A percentile compares a stretch with the other conserved stretches of the same genome.
These are phyloP conservation scores for Xylaria sp. DNA, from an alignment of 2,329 filamentous ascomycete species.

Conservation along the genomic window DNA sequence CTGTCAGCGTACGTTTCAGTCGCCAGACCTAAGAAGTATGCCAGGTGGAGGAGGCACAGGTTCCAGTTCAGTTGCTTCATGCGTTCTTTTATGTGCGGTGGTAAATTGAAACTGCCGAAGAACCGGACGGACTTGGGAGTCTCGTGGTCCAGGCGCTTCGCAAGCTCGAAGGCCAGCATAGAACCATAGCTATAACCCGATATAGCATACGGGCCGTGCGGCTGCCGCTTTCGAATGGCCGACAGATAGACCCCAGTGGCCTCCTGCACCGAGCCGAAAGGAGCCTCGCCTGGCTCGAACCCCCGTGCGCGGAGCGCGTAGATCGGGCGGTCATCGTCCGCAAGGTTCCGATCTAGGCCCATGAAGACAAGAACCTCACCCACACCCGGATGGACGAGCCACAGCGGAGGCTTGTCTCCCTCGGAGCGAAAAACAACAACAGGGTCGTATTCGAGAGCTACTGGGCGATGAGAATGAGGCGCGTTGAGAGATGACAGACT, in stretches of 20 bases:
- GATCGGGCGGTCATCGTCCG: slow-evolving; percentile 45
- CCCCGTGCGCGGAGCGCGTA: slow-evolving; percentile 50
- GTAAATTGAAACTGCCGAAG: slow-evolving; percentile 49
- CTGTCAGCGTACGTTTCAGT: slow-evolving; percentile 34
- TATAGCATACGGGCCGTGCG: slow-evolving; percentile 53
- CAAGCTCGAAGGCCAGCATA: slow-evolving; percentile 51
- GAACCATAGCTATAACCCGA: slow-evolving; percentile 55
- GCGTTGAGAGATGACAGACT: no score
- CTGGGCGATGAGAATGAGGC: no score
- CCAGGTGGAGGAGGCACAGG: slow-evolving; percentile 43
- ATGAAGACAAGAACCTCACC: slow-evolving; percentile 47
- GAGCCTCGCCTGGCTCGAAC: slow-evolving; percentile 42
- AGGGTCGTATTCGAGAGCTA: slow-evolving; percentile 12
- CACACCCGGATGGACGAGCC: slow-evolving; percentile 45
- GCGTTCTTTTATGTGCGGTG: slow-evolving; percentile 49
- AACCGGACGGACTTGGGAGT: slow-evolving; percentile 45
- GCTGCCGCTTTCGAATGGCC: slow-evolving; percentile 46
- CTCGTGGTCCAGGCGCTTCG: slow-evolving; percentile 45
- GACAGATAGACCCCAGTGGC: slow-evolving; percentile 43
- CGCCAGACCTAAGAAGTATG: slow-evolving; percentile 45
- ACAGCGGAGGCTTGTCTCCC: slow-evolving; percentile 42
- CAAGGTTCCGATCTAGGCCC: slow-evolving; percentile 40
- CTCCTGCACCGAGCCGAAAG: slow-evolving; percentile 45
- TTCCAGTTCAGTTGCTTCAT: slow-evolving; percentile 46
- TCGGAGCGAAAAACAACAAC: slow-evolving; percentile 36